Base-by-base conservation (phyloP, 139 green algal genomes). In the Zygnema circumcarinatum region DNA sequence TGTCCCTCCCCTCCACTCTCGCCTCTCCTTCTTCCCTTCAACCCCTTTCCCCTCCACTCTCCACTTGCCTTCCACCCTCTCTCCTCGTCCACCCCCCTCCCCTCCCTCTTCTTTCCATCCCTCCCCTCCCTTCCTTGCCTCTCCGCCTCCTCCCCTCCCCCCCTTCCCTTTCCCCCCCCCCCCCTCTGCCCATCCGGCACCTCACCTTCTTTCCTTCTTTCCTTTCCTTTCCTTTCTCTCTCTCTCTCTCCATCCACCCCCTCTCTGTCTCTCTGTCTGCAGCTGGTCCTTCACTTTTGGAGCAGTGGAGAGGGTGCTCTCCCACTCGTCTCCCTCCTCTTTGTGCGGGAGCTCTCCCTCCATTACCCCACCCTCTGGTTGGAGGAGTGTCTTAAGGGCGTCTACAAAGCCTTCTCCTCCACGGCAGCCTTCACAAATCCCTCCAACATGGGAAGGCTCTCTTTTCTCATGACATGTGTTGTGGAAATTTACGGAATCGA, bases 371-470 rank as follows among this genome's bases (percentile, higher is more conserved):
- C 69, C 35, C 69, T 42, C 2, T 92, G 53, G 1, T 56, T 94
- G 3, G 92, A 94, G 29, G 79, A 83, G 35, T 40, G 38, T 38
- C 56, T 91, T 1, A 91, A 94, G 91, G 95, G 94, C 25, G 84
- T 94, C 32, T 97, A 98, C 91, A 90, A 93, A 52, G 89, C 92
- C 0, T 99, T 93, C 88, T 90, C 93, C 21, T 73, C 88, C 72
- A 95, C 95, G 76, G 94, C 95, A 79, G 98, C 98, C 91, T 98
- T 99, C 85, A 92, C 98, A 41, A 96, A 87, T 42, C 82, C 94
- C 0, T 36, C 86, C 22, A 92, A 92, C 74, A 93, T 84, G 38
- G 94, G 96, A 0, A 89, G 95, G 78, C 94, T 99, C 53, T 84
- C 89, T 62, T 98, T 99, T 91, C 96, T 98, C 96, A 87, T 83